phyloP scores from a whole-genome alignment of 1,284 basidiomycete genomes.

The Cystobasidium sp. region DNA sequence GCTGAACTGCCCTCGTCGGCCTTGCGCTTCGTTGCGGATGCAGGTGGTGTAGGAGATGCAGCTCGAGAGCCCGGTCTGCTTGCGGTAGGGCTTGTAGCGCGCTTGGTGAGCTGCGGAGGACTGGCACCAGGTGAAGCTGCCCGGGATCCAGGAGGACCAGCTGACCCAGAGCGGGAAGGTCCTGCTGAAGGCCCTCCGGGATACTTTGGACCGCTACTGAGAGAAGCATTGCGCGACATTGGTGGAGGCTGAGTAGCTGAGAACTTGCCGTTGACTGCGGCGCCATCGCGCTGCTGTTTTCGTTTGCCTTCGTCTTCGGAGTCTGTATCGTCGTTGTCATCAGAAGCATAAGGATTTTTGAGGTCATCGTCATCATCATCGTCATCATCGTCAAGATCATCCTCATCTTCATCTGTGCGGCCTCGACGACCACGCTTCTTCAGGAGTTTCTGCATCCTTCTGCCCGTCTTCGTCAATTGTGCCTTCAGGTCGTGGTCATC shows the following conservation, averaged over 20 bases:
- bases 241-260: slow-evolving; percentile 28
- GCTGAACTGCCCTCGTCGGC: slow-evolving; percentile 40
- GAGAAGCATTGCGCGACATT: slow-evolving; percentile 24
- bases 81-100: slow-evolving; percentile 32
- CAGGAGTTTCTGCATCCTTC: slow-evolving; percentile 76
- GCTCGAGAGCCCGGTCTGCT: slow-evolving; percentile 30
- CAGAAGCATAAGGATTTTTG: slow-evolving; percentile 70
- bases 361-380: slow-evolving; percentile 78
- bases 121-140: slow-evolving; percentile 26
- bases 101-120: slow-evolving; percentile 11
- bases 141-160: slow-evolving; percentile 37
- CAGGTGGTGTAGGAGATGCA: slow-evolving; percentile 43
- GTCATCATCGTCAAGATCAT: slow-evolving; percentile 54
- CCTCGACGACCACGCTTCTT: slow-evolving; percentile 62
- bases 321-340: slow-evolving; percentile 34
- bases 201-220: slow-evolving; percentile 33
- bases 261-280: slow-evolving; percentile 19
- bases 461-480: slow-evolving; percentile 69
- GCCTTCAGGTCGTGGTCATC: slow-evolving; percentile 67
- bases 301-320: slow-evolving; percentile 26
- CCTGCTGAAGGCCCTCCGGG: slow-evolving; percentile 29
- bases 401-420: slow-evolving; percentile 69
- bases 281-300: slow-evolving; percentile 10
- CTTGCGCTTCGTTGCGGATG: slow-evolving; percentile 41
- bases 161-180: slow-evolving; percentile 16